These are phyloP conservation scores for Apiotrichum sp. DNA, from an alignment of 1,284 basidiomycete genomes.

Conservation along the genomic window DNA sequence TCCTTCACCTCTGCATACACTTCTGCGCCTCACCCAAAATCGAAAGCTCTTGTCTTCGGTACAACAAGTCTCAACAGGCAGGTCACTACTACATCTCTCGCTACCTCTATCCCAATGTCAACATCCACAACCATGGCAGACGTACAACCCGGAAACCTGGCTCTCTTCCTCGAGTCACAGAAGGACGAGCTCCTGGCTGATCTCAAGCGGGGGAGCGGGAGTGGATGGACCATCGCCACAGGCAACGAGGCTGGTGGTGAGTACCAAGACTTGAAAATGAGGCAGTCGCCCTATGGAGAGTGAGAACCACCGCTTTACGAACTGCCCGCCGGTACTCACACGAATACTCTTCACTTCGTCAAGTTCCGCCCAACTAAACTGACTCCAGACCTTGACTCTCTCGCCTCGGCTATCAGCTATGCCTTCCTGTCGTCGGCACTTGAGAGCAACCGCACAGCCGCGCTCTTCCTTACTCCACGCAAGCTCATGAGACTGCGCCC, in stretches of 20 bases:
- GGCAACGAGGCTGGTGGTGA: conserved; percentile 89
- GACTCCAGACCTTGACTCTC: conserved; percentile 70
- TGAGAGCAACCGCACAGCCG: conserved; percentile 55
- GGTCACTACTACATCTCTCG: background rate
- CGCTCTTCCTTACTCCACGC: conserved; percentile 66
- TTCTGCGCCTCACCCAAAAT: too few relatives aligned
- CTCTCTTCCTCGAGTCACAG: conserved; percentile 46
- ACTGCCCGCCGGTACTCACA: too few relatives aligned
- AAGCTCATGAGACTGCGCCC: conserved; percentile 70
- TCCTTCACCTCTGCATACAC: too few relatives aligned
- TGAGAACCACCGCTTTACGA: too few relatives aligned
- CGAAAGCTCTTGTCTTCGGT: too few relatives aligned
- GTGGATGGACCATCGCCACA: conserved; percentile 74
- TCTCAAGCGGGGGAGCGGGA: conserved; percentile 47
- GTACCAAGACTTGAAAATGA: conserved; percentile 17
- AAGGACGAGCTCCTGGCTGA: conserved; percentile 52
- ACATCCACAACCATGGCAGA: background rate
- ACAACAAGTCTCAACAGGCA: too few relatives aligned
- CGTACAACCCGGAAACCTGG: conserved; percentile 24
- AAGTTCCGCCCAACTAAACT: background rate
- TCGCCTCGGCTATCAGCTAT: conserved; percentile 75
- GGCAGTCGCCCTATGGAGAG: too few relatives aligned
- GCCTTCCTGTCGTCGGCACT: conserved; percentile 62
- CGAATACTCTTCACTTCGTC: too few relatives aligned
- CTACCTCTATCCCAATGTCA: background rate